These are phyloP conservation scores for Phytopythium chamaehyphon DNA, from an alignment of 352 stramenopile species.

Conservation along the genomic window DNA sequence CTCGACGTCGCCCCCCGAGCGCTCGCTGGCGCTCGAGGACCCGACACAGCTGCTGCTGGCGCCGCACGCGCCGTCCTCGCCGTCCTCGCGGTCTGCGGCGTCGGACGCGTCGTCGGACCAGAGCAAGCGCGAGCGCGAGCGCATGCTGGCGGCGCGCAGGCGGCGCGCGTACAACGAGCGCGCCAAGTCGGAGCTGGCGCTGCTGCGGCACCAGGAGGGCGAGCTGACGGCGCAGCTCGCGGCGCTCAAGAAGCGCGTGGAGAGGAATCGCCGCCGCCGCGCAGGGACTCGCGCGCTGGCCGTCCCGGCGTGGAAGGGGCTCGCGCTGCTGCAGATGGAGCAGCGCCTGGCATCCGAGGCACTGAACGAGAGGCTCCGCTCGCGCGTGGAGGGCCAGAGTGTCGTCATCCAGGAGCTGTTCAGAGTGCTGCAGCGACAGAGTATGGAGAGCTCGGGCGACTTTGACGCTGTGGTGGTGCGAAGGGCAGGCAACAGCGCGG, in stretches of 20 bases:
- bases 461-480: slow-evolving; percentile 4
- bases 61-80: not conserved
- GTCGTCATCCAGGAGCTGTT: slow-evolving; percentile 23
- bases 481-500: not conserved
- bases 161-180: slow-evolving; percentile 15
- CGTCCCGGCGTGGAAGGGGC: slow-evolving; percentile 14
- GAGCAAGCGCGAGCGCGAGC: slow-evolving; percentile 11
- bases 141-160: slow-evolving; percentile 10
- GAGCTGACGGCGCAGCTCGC: slow-evolving; percentile 8
- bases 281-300: not conserved
- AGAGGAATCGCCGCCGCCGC: not conserved
- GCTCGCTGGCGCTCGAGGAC: not conserved
- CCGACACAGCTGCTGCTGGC: not conserved
- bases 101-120: not conserved
- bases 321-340: slow-evolving; percentile 20
- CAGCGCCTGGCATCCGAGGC: slow-evolving; percentile 16
- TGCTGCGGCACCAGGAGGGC: slow-evolving; percentile 11
- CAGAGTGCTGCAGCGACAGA: slow-evolving; percentile 14
- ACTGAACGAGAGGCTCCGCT: slow-evolving; percentile 16
- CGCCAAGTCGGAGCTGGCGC: slow-evolving; percentile 13
- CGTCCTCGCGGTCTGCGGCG: not conserved
- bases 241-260: not conserved
- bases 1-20: no score
- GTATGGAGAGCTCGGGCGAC: slow-evolving; percentile 1
- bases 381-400: slow-evolving; percentile 14